Evolutionary conservation across 768 basidiomycete species (phyloP).

Genomic region (Boletus subparvulus): DNA sequence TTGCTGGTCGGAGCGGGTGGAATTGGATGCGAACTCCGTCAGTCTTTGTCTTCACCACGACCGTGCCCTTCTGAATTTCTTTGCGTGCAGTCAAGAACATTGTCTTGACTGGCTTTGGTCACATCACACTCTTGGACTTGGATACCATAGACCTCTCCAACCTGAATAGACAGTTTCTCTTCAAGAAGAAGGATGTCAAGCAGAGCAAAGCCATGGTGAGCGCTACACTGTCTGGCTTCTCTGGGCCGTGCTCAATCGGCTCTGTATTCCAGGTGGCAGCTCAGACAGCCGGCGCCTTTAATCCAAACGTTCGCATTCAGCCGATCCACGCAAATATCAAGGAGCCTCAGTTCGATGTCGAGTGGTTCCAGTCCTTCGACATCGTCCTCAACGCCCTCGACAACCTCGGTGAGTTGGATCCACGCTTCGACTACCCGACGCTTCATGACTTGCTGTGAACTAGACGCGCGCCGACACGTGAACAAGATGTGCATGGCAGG

Average conservation of each 20-base stretch:
- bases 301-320: constrained; percentile 81
- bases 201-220: constrained; percentile 90
- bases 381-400: constrained; percentile 95
- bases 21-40: constrained; percentile 94
- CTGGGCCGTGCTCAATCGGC: not conserved
- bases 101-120: constrained; percentile 87
- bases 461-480: constrained; percentile 92
- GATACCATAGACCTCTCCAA: constrained; percentile 99
- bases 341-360: constrained; percentile 82
- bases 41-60: constrained; percentile 27
- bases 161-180: constrained; percentile 94
- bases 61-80: not conserved
- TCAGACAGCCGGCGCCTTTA: constrained; percentile 78
- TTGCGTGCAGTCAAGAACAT: constrained; percentile 85
- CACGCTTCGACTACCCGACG: not conserved
- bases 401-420: constrained; percentile 73
- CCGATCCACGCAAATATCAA: constrained; percentile 97
- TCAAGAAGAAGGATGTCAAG: constrained; percentile 95
- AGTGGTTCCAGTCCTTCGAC: constrained; percentile 90
- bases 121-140: constrained; percentile 90
- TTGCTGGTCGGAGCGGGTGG: constrained; percentile 95
- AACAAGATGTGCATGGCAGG: constrained; percentile 98
- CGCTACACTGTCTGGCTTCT: not conserved
- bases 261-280: constrained; percentile 62
- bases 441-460: not conserved